Percentiles rank a stretch among this genome's conserved stretches.
These are phyloP conservation scores for Pseudogymnoascus verrucosus DNA, from an alignment of 2,329 filamentous ascomycete genomes.

Conservation along the genomic window DNA sequence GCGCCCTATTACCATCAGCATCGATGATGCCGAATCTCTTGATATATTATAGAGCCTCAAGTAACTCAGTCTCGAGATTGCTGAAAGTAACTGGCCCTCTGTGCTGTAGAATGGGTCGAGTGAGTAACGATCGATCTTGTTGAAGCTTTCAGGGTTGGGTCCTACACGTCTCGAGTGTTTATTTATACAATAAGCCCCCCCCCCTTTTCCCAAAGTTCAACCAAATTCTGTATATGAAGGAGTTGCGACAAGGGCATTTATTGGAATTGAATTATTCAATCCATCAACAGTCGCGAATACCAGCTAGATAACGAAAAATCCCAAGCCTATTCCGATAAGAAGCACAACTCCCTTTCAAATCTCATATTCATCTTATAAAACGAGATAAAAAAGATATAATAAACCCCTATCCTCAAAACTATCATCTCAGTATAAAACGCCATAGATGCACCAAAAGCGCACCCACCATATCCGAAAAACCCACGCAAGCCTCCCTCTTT, in stretches of 20 bases:
- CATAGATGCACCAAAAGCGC: not conserved
- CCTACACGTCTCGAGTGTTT: no score
- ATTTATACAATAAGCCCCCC: no score
- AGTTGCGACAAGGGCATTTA: not conserved
- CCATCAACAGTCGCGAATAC: not conserved
- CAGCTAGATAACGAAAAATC: not conserved
- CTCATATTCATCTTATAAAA: not conserved
- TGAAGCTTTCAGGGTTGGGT: no score
- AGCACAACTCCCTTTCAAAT: not conserved
- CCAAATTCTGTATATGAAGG: no score
- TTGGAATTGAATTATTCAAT: not conserved
- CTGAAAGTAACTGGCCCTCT: no score
- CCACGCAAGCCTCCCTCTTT: not conserved
- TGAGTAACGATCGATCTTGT: no score
- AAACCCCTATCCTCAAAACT: not conserved
- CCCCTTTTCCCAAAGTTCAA: no score
- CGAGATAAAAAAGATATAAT: not conserved
- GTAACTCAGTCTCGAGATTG: no score
- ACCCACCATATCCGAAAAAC: not conserved
- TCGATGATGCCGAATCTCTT: no score
- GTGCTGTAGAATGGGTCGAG: no score
- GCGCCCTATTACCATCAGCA: no score
- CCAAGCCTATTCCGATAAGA: not conserved
- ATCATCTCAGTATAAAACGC: not conserved
- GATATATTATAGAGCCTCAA: no score